These are phyloP conservation scores for Botrytis byssoidea DNA, from an alignment of 2,329 filamentous ascomycete species.

Conservation along the genomic window DNA sequence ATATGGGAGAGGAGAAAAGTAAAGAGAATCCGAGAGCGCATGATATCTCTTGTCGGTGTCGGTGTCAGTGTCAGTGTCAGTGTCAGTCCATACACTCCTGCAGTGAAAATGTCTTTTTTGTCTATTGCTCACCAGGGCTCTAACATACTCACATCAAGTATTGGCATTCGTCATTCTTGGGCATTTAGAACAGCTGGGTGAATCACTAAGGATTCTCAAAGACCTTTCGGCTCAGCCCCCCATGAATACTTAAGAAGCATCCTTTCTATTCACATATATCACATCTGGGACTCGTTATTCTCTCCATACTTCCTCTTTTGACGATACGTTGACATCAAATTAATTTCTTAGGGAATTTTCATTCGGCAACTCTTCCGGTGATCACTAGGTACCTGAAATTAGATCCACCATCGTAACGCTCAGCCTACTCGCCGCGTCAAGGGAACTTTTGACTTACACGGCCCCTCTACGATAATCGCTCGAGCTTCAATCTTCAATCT, in stretches of 20 bases:
- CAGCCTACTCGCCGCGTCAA: not conserved
- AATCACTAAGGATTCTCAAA: slow-evolving; percentile 1
- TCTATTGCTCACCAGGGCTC: not conserved
- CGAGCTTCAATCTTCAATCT: slow-evolving; percentile 2
- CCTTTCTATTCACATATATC: not conserved
- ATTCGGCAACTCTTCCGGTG: not conserved
- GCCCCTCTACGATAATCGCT: slow-evolving; percentile 7
- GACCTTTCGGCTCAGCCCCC: not conserved
- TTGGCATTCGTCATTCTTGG: slow-evolving; percentile 12
- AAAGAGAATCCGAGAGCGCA: not conserved
- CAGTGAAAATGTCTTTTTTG: not conserved
- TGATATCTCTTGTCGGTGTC: not conserved
- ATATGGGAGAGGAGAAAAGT: not conserved
- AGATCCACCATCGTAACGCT: slow-evolving; percentile 2
- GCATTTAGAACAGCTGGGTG: not conserved
- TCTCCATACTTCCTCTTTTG: not conserved
- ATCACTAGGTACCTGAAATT: not conserved
- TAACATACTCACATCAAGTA: not conserved
- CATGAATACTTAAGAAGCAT: not conserved
- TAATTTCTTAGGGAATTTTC: not conserved
- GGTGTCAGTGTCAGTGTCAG: not conserved
- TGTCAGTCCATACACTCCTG: not conserved
- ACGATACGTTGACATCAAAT: not conserved
- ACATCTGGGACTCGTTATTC: not conserved
- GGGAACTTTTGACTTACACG: not conserved